Conservation (phyloP, 768 basidiomycete species). For the Suillus occidentalis region DNA sequence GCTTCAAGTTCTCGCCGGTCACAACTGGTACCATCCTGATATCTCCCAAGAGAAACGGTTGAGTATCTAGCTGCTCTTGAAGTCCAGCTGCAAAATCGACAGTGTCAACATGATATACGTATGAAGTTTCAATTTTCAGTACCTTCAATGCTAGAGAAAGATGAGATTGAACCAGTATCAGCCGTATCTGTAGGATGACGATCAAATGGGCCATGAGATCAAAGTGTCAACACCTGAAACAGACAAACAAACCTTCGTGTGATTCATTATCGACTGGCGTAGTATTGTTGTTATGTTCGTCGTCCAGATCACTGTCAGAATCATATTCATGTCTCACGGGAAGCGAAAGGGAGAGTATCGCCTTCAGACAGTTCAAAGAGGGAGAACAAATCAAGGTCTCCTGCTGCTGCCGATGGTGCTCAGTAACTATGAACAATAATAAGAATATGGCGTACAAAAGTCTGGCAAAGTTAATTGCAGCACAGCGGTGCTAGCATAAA, state of each 20-base stretch:
- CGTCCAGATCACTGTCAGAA: not conserved
- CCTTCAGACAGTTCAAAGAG: not conserved
- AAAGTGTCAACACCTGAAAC: not conserved
- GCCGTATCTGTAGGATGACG: not conserved
- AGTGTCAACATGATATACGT: not conserved
- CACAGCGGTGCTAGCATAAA: constrained; percentile 5
- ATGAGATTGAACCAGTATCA: not conserved
- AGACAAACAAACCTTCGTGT: not conserved
- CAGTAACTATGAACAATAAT: not conserved
- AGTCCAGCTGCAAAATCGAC: not conserved
- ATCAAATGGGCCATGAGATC: not conserved
- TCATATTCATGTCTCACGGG: not conserved
- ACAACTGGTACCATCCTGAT: not conserved
- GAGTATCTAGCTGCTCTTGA: not conserved
- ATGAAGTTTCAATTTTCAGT: not conserved
- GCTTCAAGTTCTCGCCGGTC: not conserved
- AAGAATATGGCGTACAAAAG: not conserved
- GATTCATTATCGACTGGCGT: not conserved
- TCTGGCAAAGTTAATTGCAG: not conserved
- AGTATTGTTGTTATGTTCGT: not conserved
- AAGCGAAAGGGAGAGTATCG: not conserved
- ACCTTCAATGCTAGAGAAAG: constrained; percentile 7
- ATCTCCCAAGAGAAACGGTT: not conserved
- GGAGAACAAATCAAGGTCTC: not conserved
- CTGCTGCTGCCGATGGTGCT: not conserved